Conservation (phyloP, 2,329 filamentous ascomycete species). For the Orbilia quercus region DNA sequence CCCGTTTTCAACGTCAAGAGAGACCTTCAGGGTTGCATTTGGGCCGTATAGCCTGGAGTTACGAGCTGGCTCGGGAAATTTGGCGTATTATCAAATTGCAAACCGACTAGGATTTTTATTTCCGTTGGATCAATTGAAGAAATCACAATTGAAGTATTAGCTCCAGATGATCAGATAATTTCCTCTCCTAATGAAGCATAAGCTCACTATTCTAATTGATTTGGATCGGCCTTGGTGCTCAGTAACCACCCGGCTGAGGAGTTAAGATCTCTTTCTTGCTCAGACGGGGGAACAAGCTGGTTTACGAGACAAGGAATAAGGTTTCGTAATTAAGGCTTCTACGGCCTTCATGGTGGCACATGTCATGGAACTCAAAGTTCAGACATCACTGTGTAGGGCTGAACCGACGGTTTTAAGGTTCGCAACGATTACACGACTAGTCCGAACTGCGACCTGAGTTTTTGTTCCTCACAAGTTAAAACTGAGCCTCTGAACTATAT, state of each 20-base stretch:
- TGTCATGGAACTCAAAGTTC: background rate
- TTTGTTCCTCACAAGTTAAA: background rate
- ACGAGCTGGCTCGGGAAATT: background rate
- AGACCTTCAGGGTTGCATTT: slow-evolving; percentile 13
- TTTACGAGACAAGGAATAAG: too few species aligned
- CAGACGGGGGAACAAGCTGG: background rate
- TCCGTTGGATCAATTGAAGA: background rate
- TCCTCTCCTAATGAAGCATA: background rate
- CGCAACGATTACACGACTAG: background rate
- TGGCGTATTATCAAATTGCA: background rate
- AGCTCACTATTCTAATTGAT: background rate
- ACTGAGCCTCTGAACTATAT: background rate
- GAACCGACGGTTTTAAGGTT: slow-evolving; percentile 1
- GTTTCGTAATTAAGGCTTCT: too few species aligned
- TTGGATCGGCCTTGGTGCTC: background rate
- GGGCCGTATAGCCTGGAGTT: slow-evolving; percentile 7
- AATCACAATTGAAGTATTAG: background rate
- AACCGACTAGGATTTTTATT: background rate
- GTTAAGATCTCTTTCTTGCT: background rate
- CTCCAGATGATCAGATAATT: background rate
- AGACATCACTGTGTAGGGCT: background rate
- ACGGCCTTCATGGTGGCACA: too few species aligned
- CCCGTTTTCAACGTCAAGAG: slow-evolving; percentile 4
- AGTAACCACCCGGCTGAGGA: background rate
- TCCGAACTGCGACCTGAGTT: background rate